These are phyloP conservation scores for Penicillium psychrosexuale DNA, from an alignment of 2,329 filamentous ascomycete species.

Conservation along the genomic window DNA sequence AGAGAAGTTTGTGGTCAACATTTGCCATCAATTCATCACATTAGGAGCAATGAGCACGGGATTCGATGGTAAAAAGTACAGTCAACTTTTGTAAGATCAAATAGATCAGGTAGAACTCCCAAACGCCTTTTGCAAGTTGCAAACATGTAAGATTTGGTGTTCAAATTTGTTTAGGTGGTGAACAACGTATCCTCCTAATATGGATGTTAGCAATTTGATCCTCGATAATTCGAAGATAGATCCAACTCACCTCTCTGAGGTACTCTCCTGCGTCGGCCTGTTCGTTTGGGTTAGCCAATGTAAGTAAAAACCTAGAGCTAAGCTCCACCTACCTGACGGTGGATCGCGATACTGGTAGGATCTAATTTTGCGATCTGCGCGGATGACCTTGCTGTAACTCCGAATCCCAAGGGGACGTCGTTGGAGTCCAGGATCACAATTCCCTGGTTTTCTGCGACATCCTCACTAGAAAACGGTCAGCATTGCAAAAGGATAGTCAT, in stretches of 20 bases:
- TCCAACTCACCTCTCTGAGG: conserved; percentile 63
- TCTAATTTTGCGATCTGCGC: conserved; percentile 79
- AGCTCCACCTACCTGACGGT: background rate
- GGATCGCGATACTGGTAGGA: conserved; percentile 78
- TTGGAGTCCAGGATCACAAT: conserved; percentile 89
- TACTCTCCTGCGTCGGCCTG: conserved; percentile 96
- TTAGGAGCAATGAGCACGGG: background rate
- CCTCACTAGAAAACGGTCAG: conserved; percentile 57
- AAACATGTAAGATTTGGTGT: conserved; percentile 21
- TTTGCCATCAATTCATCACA: conserved; percentile 8
- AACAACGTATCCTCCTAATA: conserved; percentile 60
- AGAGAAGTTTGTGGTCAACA: conserved; percentile 1
- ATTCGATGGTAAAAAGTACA: conserved; percentile 2
- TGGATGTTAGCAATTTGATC: conserved; percentile 14
- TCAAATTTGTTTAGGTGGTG: conserved; percentile 45
- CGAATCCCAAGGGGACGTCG: conserved; percentile 85
- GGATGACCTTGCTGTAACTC: conserved; percentile 83
- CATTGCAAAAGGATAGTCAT: too few relatives aligned
- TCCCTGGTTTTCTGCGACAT: conserved; percentile 89
- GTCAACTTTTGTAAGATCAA: conserved; percentile 9
- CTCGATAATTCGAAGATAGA: background rate
- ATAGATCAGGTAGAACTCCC: conserved; percentile 24
- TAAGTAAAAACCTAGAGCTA: background rate
- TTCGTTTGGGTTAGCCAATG: background rate
- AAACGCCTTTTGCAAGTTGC: conserved; percentile 28